These are phyloP conservation scores for Carpinus viminea DNA, from an alignment of 306 rosid species.

Conservation along the genomic window DNA sequence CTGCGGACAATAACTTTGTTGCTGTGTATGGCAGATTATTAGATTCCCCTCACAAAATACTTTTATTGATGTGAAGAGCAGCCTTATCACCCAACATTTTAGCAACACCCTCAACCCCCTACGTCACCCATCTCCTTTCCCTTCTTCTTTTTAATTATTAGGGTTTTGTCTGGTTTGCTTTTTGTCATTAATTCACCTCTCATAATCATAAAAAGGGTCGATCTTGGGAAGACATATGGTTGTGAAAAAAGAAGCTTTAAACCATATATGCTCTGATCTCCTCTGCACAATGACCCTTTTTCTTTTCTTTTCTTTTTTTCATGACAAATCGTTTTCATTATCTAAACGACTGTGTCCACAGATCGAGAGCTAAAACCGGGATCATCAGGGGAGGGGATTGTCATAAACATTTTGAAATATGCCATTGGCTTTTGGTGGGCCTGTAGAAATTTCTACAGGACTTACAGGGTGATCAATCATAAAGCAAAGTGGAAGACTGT, in stretches of 20 bases:
- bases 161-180: not conserved
- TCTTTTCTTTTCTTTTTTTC: not conserved
- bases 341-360: not conserved
- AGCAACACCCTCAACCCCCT: conserved; percentile 1
- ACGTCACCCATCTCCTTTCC: conserved; percentile 2
- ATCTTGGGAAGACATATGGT: not conserved
- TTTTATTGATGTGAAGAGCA: not conserved
- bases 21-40: conserved; percentile 24
- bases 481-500: not conserved
- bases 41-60: conserved; percentile 28
- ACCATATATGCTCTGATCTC: not conserved
- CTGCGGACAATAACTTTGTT: not conserved
- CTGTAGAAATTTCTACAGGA: not conserved
- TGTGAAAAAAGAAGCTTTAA: not conserved
- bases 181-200: not conserved
- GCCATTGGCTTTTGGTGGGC: no score
- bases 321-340: conserved; percentile 5
- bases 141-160: not conserved
- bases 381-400: not conserved
- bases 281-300: not conserved
- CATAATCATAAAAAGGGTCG: not conserved
- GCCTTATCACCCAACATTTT: not conserved
- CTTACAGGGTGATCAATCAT: not conserved
- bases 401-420: not conserved
- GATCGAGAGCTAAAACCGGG: not conserved